These are phyloP conservation scores for Thamnidium elegans DNA, from an alignment of 192 early-diverging fungal genomes.

Conservation along the genomic window DNA sequence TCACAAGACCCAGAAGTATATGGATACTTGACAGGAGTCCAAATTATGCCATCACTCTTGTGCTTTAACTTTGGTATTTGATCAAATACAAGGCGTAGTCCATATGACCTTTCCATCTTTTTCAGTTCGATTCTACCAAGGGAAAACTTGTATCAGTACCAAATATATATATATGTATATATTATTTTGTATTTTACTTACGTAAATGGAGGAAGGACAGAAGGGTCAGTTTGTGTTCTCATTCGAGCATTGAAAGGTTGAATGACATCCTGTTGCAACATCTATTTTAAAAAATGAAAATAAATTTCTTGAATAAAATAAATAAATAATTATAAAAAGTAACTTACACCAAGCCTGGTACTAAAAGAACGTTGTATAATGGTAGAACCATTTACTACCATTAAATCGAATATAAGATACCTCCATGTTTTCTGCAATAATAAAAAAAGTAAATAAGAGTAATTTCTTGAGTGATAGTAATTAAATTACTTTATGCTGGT, in stretches of 20 bases:
- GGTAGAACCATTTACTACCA: slow-evolving; percentile 56
- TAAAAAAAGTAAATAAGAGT: neutral
- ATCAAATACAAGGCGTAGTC: slow-evolving; percentile 55
- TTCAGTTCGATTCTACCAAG: slow-evolving; percentile 57
- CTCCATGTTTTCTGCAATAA: slow-evolving; percentile 43
- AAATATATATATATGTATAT: neutral
- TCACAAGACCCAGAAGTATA: slow-evolving; percentile 51
- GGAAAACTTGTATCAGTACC: neutral
- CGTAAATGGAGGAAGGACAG: slow-evolving; percentile 57
- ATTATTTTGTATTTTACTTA: slow-evolving; percentile 21
- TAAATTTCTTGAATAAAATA: slow-evolving; percentile 5
- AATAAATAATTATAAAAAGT: neutral
- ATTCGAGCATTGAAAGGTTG: slow-evolving; percentile 51
- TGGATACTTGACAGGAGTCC: slow-evolving; percentile 59
- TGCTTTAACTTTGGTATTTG: slow-evolving; percentile 63
- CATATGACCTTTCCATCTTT: slow-evolving; percentile 57
- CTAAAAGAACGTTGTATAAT: slow-evolving; percentile 58
- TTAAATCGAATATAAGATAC: slow-evolving; percentile 62
- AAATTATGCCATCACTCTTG: slow-evolving; percentile 70
- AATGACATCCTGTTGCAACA: slow-evolving; percentile 62
- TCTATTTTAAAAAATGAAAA: slow-evolving; percentile 34
- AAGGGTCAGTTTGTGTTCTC: slow-evolving; percentile 36
- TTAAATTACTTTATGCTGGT: slow-evolving; percentile 53
- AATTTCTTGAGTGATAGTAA: no score
- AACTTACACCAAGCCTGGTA: slow-evolving; percentile 64